These are phyloP conservation scores for Geotrichum citri-aurantii DNA, from an alignment of 1,139 yeast genomes.

Conservation along the genomic window DNA sequence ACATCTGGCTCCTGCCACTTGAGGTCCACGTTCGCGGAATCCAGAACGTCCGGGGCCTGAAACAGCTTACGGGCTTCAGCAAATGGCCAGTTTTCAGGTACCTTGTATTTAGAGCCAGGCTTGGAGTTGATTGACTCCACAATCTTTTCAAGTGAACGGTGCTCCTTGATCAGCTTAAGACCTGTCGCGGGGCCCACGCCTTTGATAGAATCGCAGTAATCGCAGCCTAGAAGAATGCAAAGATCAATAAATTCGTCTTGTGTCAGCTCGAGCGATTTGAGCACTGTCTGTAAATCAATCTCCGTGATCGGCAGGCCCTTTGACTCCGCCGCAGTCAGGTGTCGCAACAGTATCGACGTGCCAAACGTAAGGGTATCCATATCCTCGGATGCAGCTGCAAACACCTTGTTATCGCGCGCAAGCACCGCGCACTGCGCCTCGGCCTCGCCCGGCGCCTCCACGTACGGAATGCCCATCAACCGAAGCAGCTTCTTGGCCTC, in stretches of 20 bases:
- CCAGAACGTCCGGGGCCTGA: slow-evolving; percentile 68
- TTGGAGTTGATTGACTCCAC: slow-evolving; percentile 56
- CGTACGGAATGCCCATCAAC: slow-evolving; percentile 92
- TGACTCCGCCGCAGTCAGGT: slow-evolving; percentile 89
- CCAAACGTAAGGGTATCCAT: slow-evolving; percentile 96
- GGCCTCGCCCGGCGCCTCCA: slow-evolving; percentile 96
- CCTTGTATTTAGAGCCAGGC: slow-evolving; percentile 64
- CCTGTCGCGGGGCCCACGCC: slow-evolving; percentile 98
- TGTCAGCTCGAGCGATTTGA: slow-evolving; percentile 70
- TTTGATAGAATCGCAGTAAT: slow-evolving; percentile 88
- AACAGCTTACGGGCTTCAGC: slow-evolving; percentile 82
- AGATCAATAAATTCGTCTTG: slow-evolving; percentile 76
- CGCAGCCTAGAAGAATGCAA: slow-evolving; percentile 93
- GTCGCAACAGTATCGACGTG: slow-evolving; percentile 77
- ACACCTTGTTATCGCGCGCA: slow-evolving; percentile 77
- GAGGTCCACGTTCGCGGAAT: slow-evolving; percentile 54
- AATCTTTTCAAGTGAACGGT: slow-evolving; percentile 71
- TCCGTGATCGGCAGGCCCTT: slow-evolving; percentile 90
- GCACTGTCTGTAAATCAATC: slow-evolving; percentile 59
- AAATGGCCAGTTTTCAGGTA: slow-evolving; percentile 95
- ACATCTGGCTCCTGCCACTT: slow-evolving; percentile 67
- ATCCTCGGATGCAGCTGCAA: slow-evolving; percentile 97
- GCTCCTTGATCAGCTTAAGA: slow-evolving; percentile 77
- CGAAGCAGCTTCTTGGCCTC: slow-evolving; percentile 77
- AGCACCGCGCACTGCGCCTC: slow-evolving; percentile 97